These are phyloP conservation scores for Gamarada debralockiae DNA, from an alignment of 495 filamentous ascomycete genomes.

Conservation along the genomic window DNA sequence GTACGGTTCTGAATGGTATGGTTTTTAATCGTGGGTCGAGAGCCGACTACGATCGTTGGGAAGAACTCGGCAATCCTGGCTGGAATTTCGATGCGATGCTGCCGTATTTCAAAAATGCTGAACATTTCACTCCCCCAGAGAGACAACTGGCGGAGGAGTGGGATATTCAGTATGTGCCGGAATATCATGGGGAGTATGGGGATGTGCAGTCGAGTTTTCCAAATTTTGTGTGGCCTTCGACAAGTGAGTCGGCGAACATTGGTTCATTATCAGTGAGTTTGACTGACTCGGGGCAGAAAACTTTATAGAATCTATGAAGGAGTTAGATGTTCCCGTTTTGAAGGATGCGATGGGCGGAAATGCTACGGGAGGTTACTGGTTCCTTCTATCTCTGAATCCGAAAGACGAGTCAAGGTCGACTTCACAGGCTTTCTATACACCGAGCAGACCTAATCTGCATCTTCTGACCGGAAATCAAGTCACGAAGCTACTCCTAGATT, in stretches of 20 bases:
- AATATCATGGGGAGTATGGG: constrained; percentile 2
- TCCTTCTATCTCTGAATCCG: constrained; percentile 1
- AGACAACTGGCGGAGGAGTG: background rate
- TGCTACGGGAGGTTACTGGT: constrained; percentile 2
- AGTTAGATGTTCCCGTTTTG: background rate
- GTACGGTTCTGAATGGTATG: constrained; percentile 44
- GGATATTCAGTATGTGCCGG: background rate
- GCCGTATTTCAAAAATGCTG: constrained; percentile 39
- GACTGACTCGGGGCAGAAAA: no score
- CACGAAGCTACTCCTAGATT: constrained; percentile 50
- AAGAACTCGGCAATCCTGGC: constrained; percentile 30
- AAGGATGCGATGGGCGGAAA: constrained; percentile 4
- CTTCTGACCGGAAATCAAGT: constrained; percentile 26
- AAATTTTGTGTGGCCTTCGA: constrained; percentile 5
- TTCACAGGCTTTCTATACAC: background rate
- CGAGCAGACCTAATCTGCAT: constrained; percentile 1
- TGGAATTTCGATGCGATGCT: constrained; percentile 34
- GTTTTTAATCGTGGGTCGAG: constrained; percentile 38
- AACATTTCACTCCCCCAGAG: background rate
- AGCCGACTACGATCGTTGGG: constrained; percentile 29
- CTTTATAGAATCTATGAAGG: constrained; percentile 1
- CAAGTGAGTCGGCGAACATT: no score
- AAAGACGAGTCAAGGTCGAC: background rate
- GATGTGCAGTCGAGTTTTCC: constrained; percentile 4
- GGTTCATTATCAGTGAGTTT: no score